Base-by-base conservation (phyloP, 129 eudicot genomes). In the Lactuca sativa region DNA sequence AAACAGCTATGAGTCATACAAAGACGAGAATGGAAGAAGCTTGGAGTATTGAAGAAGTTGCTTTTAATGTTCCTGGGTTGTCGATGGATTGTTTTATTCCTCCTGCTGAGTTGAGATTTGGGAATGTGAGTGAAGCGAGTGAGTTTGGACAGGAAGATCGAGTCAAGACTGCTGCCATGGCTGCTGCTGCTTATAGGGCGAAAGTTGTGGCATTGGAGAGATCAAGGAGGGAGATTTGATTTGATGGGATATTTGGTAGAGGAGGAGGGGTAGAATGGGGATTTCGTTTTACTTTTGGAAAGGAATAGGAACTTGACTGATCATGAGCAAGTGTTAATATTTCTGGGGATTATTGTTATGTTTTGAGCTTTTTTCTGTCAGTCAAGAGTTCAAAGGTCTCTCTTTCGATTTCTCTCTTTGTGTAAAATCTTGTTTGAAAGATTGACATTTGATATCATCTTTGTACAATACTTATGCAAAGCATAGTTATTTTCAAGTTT, bases 1-100 rank as follows among this genome's bases (percentile, higher is more conserved):
- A 92, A 69, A 89, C 95, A 4, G 95, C 96, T 0, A 86, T 89
- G 98, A 92, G 98, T 80, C 96, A 92, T 83, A 86, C 95, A 33
- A 92, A 86, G 83, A 92, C 97, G 7, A 67, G 97, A 34, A 88
- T 92, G 96, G 96, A 92, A 72, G 98, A 92, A 75, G 91, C 79
- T 12, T 92, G 98, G 98, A 89, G 87, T 11, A 92, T 92, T 55
- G 98, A 92, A 81, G 98, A 92, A 80, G 96, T 92, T 14, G 98
- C 96, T 1, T 92, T 92, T 48, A 92, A 92, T 49, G 95, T 92
- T 31, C 98, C 95, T 0, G 98, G 98, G 0, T 76, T 92, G 11
- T 92, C 98, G 9, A 59, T 72, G 0, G 98, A 92, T 60, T 92
- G 98, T 76, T 92, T 92, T 57, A 92, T 92, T 14, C 98, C 98